phyloP scores from a whole-genome alignment of 2,329 filamentous ascomycete genomes.

The Ceratocystis huliohia region DNA sequence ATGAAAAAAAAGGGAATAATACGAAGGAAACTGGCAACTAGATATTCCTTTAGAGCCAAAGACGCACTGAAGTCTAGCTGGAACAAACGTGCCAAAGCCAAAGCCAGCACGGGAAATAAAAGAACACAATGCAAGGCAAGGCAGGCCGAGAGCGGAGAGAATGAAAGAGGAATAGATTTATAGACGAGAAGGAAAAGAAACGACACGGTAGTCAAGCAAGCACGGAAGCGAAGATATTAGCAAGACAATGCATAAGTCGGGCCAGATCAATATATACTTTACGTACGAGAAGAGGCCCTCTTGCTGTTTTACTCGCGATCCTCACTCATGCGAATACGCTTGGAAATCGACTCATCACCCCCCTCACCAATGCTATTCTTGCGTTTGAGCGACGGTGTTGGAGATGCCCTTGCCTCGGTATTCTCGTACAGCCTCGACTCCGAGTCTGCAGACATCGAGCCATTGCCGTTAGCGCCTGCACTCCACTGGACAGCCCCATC shows the following conservation, averaged over 20 bases:
- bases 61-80: background rate
- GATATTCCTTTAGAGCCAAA: background rate
- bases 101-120: background rate
- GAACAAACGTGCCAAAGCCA: background rate
- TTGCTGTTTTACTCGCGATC: background rate
- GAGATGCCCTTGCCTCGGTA: background rate
- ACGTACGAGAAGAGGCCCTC: too few relatives aligned
- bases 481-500: background rate
- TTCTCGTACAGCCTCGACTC: conserved; percentile 8
- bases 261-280: too few relatives aligned
- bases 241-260: too few relatives aligned
- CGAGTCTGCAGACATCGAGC: too few relatives aligned
- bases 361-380: conserved; percentile 11
- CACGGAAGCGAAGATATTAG: background rate
- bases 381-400: conserved; percentile 16
- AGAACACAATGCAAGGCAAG: background rate
- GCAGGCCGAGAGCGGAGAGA: background rate
- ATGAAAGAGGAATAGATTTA: background rate
- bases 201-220: too few relatives aligned
- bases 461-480: too few relatives aligned
- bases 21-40: background rate
- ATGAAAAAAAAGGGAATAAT: background rate
- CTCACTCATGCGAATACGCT: conserved; percentile 11
- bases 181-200: background rate
- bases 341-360: conserved; percentile 7